Conservation (phyloP, 2,329 filamentous ascomycete genomes). For the Aspergillus udagawae region DNA sequence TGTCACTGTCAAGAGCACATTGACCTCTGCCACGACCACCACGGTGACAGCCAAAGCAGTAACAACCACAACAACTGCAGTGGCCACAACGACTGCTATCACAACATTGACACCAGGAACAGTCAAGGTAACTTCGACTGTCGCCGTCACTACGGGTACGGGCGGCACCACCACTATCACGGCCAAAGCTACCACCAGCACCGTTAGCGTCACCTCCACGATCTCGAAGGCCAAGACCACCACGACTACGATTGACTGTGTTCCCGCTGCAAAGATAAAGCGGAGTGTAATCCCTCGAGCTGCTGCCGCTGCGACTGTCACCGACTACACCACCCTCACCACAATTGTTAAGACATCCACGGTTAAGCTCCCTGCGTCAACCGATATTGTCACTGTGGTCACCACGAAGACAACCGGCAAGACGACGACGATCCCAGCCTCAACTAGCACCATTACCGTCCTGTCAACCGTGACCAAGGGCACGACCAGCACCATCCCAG, state of each 20-base stretch:
- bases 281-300: not conserved
- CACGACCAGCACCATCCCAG: conserved; percentile 9
- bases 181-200: not conserved
- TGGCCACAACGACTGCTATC: not conserved
- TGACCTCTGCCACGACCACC: not conserved
- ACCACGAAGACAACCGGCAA: conserved; percentile 7
- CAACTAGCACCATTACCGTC: conserved; percentile 14
- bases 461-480: conserved; percentile 10
- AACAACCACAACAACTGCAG: not conserved
- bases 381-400: conserved; percentile 11
- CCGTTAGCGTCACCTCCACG: not conserved
- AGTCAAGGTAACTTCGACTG: not conserved
- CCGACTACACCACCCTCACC: not conserved
- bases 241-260: not conserved
- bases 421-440: conserved; percentile 16
- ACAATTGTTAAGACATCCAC: not conserved
- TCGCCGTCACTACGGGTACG: conserved; percentile 27
- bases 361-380: conserved; percentile 8
- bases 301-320: not conserved
- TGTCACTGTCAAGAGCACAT: conserved; percentile 6
- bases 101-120: not conserved
- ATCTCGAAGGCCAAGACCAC: not conserved
- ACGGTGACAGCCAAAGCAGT: conserved; percentile 6
- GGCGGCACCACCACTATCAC: not conserved
- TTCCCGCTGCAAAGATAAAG: not conserved